A percentile compares a stretch with the other conserved stretches of the same genome.
Conservation (phyloP, 257 asterid species). For the Ilex aquifolium region DNA sequence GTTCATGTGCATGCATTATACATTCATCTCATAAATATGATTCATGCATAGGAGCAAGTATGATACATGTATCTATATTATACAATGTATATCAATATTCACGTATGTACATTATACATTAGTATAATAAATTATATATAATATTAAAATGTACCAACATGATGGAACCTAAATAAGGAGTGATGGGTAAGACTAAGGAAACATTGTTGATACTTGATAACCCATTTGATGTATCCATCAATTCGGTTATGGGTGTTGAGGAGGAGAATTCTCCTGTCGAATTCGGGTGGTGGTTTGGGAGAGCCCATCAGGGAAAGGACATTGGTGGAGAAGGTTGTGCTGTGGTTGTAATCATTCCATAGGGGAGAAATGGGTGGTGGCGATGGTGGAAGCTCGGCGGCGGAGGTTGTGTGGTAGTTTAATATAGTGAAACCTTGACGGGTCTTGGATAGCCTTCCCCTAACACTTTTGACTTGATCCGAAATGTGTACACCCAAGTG, state of each 20-base stretch:
- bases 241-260: constrained; percentile 62
- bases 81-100: no score
- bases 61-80: no score
- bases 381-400: constrained; percentile 33
- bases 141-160: neutral
- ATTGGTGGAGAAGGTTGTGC: constrained; percentile 44
- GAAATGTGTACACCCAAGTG: no score
- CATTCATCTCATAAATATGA: no score
- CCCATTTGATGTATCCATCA: constrained; percentile 59
- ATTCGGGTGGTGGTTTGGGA: constrained; percentile 35
- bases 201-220: constrained; percentile 51
- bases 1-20: no score
- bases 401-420: constrained; percentile 41
- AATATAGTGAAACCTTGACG: constrained; percentile 63
- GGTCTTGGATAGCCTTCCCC: constrained; percentile 72
- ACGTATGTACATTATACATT: no score
- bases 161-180: constrained; percentile 70
- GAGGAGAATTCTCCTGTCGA: constrained; percentile 36
- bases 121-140: no score
- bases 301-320: constrained; percentile 36
- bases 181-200: constrained; percentile 51
- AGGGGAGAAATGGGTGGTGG: constrained; percentile 53
- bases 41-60: no score
- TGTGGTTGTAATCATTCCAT: constrained; percentile 58
- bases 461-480: no score